phyloP scores from a whole-genome alignment of 805 yeast genomes.

The Starmerella khaoyaiensis region DNA sequence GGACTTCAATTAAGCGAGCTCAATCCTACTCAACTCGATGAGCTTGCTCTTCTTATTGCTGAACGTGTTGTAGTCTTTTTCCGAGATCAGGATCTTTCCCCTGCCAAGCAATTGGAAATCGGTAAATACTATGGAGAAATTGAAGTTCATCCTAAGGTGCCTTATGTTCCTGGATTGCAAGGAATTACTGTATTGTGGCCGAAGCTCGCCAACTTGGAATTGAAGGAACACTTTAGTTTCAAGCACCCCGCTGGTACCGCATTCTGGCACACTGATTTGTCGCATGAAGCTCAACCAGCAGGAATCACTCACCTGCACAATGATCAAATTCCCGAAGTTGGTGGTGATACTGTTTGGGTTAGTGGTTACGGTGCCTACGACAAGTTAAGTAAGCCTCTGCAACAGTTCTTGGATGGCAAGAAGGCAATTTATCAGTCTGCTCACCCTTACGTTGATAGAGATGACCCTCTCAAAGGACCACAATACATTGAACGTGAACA shows the following conservation, averaged over 20 bases:
- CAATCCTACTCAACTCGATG: conserved; percentile 35
- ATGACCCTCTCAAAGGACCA: conserved; percentile 23
- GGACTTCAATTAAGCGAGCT: conserved; percentile 36
- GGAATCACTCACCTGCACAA: conserved; percentile 55
- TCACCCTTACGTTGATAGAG: conserved; percentile 33
- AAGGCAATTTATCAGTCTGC: conserved; percentile 44
- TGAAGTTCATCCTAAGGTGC: conserved; percentile 31
- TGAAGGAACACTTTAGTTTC: conserved; percentile 23
- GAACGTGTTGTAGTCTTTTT: conserved; percentile 42
- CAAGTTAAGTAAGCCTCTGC: conserved; percentile 38
- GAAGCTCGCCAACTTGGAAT: conserved; percentile 41
- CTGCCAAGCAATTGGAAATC: conserved; percentile 33
- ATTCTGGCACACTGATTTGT: conserved; percentile 62
- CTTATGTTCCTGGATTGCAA: conserved; percentile 31
- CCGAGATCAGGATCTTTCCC: conserved; percentile 35
- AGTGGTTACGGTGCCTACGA: conserved; percentile 45
- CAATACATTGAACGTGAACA: conserved; percentile 39
- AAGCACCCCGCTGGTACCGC: conserved; percentile 23
- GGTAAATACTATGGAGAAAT: conserved; percentile 38
- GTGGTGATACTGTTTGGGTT: conserved; percentile 48
- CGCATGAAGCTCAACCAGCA: conserved; percentile 65
- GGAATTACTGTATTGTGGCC: conserved; percentile 30
- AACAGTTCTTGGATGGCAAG: conserved; percentile 38
- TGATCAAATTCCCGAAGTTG: conserved; percentile 42
- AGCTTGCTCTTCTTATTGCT: conserved; percentile 36